phyloP scores from a whole-genome alignment of 805 yeast species.

The Candida morakotiae region DNA sequence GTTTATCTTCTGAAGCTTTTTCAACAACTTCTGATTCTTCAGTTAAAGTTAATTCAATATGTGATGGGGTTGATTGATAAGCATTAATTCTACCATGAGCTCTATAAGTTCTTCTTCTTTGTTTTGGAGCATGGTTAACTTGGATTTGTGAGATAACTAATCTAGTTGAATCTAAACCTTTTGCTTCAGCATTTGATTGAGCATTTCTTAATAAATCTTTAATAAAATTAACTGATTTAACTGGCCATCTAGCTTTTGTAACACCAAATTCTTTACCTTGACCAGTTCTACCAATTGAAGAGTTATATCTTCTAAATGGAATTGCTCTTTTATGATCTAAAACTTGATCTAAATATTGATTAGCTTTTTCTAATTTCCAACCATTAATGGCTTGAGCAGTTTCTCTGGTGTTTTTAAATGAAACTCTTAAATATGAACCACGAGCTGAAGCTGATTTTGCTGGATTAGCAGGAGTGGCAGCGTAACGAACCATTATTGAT shows the following conservation, averaged over 20 bases:
- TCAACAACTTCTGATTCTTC: constrained; percentile 93
- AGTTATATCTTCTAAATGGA: constrained; percentile 98
- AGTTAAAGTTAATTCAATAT: constrained; percentile 94
- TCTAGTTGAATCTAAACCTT: constrained; percentile 95
- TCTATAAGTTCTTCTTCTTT: constrained; percentile 99
- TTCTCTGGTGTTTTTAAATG: constrained; percentile 99
- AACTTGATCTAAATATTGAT: constrained; percentile 92
- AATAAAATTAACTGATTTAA: constrained; percentile 93
- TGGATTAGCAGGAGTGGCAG: constrained; percentile 98
- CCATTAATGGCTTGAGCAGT: constrained; percentile 98
- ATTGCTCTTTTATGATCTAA: constrained; percentile 98
- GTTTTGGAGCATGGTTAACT: constrained; percentile 99
- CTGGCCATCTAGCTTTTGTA: constrained; percentile 99
- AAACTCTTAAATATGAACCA: constrained; percentile 98
- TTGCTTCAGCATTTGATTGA: constrained; percentile 97
- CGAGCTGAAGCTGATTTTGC: constrained; percentile 99
- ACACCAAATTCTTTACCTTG: constrained; percentile 99
- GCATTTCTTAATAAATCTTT: constrained; percentile 95
- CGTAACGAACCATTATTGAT: constrained; percentile 93
- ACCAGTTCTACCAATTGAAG: constrained; percentile 97
- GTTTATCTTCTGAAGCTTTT: constrained; percentile 73
- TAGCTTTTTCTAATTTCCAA: constrained; percentile 96
- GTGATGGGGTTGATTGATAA: constrained; percentile 98
- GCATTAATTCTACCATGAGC: constrained; percentile 99
- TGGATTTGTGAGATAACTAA: constrained; percentile 97